Base-by-base conservation (phyloP, 2,329 filamentous ascomycete species). In the Fusarium nematophilum region DNA sequence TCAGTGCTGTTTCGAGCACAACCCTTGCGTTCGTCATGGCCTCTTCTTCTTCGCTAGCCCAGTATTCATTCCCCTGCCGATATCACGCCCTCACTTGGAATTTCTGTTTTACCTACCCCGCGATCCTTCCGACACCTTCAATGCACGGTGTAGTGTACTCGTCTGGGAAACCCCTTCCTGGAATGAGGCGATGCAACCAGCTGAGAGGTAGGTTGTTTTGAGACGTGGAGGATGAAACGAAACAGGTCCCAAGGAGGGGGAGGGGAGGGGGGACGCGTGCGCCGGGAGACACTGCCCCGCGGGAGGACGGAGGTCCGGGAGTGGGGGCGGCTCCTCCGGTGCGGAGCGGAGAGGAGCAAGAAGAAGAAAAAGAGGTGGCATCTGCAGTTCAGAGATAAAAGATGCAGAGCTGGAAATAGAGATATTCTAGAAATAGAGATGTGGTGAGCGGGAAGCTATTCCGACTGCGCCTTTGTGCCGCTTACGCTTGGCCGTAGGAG, bases 41-140 rank as follows among this genome's bases (percentile, higher is more conserved):
- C 21, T 21, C 21, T 21, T 21, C 21, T 21, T 21, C n/a, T n/a
- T n/a, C n/a, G n/a, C n/a, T n/a, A n/a, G n/a, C n/a, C n/a, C n/a
- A n/a, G n/a, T n/a, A n/a, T n/a, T n/a, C n/a, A n/a, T n/a, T n/a
- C 53, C 59, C 59, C 56, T 48, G 37, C 60, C 55, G 15, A 62
- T 59, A 63, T n/a, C 25, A 60, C 56, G 21, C 44, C 59, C 54
- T 62, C 59, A 56, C 59, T 64, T 64, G 60, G 59, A 33, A 30
- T 46, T 42, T 42, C 36, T 26, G 17, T 29, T 34, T 23, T 42
- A 53, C 51, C 44, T 42, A 53, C 51, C 51, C 46, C 52, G 29
- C 52, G 42, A 62, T 59, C 43, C 44, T 44, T 39, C 43, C 15
- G 13, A 33, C 23, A 15, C 10, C 18, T 40, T 33, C 42, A 59